Conservation (phyloP, 441 rosid genomes). For the Rhodomyrtus psidioides region DNA sequence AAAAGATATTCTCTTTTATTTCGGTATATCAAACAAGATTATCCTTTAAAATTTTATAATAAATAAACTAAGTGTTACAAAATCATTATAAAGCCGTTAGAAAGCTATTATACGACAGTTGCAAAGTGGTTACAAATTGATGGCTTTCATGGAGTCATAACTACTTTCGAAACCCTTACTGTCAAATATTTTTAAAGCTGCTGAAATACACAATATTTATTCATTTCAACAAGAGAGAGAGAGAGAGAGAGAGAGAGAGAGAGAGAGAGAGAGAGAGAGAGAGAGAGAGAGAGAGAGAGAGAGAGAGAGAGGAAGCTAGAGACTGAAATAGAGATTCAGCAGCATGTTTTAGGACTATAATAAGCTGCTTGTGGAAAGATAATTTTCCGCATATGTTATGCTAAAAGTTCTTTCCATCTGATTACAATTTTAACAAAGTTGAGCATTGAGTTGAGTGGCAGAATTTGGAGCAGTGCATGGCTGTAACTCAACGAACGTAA, state of each 20-base stretch:
- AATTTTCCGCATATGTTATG: neutral
- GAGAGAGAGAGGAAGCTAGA: neutral
- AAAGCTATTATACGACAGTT: too few species aligned
- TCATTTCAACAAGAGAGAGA: neutral
- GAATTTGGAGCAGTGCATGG: neutral
- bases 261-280: neutral
- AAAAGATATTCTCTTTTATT: too few species aligned
- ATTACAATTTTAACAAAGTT: neutral
- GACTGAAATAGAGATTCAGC: neutral
- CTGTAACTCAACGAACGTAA: neutral
- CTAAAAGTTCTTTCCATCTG: neutral
- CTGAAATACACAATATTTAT: neutral
- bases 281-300: neutral
- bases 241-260: too few species aligned
- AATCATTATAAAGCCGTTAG: too few species aligned
- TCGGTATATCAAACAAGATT: too few species aligned
- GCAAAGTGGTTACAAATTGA: too few species aligned
- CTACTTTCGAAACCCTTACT: too few species aligned
- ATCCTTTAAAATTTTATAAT: too few species aligned
- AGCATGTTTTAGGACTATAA: neutral
- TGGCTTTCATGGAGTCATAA: too few species aligned
- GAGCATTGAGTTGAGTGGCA: neutral
- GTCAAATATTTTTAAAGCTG: too few species aligned
- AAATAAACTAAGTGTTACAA: too few species aligned
- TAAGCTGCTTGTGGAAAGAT: neutral